A percentile compares a stretch with the other conserved stretches of the same genome.
Evolutionary conservation across 768 basidiomycete genomes (phyloP).

Genomic region (Multifurca ochricompacta): DNA sequence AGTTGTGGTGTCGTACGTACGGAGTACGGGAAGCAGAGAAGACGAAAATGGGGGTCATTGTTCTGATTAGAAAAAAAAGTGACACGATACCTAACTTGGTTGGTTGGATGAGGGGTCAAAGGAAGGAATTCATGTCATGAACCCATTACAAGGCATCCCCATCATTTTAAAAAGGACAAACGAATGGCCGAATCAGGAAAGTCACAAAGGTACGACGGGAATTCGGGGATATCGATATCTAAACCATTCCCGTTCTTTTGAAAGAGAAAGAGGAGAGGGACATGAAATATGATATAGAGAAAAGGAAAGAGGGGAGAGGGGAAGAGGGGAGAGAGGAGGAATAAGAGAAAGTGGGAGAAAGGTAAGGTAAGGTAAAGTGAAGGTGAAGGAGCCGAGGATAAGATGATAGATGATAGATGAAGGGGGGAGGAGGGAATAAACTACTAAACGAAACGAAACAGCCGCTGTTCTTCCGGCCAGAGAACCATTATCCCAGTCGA

Average conservation of each 20-base stretch:
- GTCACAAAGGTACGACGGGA: constrained; percentile 2
- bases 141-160: too few species aligned
- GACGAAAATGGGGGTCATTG: constrained; percentile 9
- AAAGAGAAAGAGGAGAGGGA: not conserved
- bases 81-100: not conserved
- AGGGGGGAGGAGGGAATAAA: not conserved
- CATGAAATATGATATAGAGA: not conserved
- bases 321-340: not conserved
- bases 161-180: constrained; percentile 11
- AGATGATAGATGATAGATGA: not conserved
- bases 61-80: constrained; percentile 11
- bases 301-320: not conserved
- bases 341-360: not conserved
- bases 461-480: too few species aligned
- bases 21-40: not conserved
- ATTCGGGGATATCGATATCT: not conserved
- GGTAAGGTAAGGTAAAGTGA: not conserved
- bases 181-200: constrained; percentile 9
- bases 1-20: too few species aligned
- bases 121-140: not conserved
- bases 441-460: not conserved
- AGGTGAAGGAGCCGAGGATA: not conserved
- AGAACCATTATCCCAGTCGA: too few species aligned
- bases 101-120: not conserved
- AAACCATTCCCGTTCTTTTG: not conserved